Conservation (phyloP, 306 rosid genomes). For the Quercus alba region DNA sequence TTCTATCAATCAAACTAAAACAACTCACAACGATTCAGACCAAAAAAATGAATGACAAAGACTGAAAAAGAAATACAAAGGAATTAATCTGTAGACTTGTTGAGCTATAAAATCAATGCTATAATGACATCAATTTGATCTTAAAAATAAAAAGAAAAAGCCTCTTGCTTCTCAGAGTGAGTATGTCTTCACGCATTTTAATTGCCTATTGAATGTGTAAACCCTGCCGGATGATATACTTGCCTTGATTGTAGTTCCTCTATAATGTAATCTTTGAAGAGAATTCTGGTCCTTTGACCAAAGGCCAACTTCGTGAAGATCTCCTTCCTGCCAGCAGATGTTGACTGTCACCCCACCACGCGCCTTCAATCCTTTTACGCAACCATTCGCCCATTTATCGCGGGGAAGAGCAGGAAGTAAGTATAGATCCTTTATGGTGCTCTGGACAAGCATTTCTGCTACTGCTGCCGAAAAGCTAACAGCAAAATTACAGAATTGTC, state of each 20-base stretch:
- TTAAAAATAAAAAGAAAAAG: too few relatives aligned
- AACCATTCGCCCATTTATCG: conserved; percentile 75
- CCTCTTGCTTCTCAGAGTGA: too few relatives aligned
- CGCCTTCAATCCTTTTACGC: conserved; percentile 79
- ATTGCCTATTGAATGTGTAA: too few relatives aligned
- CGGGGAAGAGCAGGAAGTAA: conserved; percentile 81
- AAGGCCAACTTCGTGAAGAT: conserved; percentile 65
- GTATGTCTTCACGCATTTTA: conserved; percentile 14
- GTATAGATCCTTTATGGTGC: conserved; percentile 65
- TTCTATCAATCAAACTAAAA: neutral
- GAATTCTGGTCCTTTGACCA: conserved; percentile 53
- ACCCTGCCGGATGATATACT: too few relatives aligned
- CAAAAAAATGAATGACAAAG: neutral
- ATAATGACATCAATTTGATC: too few relatives aligned
- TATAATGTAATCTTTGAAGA: conserved; percentile 44
- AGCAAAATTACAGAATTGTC: neutral
- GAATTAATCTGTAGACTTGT: too few relatives aligned
- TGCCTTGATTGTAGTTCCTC: conserved; percentile 39
- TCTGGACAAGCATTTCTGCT: conserved; percentile 24
- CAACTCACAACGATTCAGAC: neutral
- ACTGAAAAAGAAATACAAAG: too few relatives aligned
- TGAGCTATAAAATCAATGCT: too few relatives aligned
- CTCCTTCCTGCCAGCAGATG: conserved; percentile 81
- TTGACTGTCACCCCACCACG: conserved; percentile 53
- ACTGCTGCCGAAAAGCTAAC: too few relatives aligned